Base-by-base conservation (phyloP, 1,284 basidiomycete species). In the Cutaneotrichosporon dermatis region DNA sequence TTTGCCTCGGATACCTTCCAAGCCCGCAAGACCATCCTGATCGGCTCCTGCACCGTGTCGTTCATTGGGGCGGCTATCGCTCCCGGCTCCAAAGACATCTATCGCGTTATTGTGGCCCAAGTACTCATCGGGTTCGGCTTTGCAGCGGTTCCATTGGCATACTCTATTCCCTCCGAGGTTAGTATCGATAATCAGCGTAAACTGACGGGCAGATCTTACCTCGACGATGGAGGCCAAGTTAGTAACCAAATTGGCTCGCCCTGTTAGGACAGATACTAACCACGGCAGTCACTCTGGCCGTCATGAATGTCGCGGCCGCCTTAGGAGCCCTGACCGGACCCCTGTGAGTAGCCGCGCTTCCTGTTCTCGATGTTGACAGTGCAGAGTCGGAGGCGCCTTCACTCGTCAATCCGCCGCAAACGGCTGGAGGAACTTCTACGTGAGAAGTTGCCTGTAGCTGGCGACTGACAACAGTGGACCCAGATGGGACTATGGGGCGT, bases 1-100 rank as follows among this genome's bases (percentile, higher is more conserved):
- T 61, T 61, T 36, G 60, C 60, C 2, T 55, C 52, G 4, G 60
- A 61, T 40, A 61, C 60, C 0, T 61, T 61, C 49, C 60, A 61
- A 15, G 56, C 56, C 2, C 60, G 60, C 34, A 61, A 61, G 53
- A 34, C 16, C 0, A 25, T 61, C 8, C 35, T 61, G 10, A 25
- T 57, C 7, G 48, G 16, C 2, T 57, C 60, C 0, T 57, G 55
- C 48, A 51, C 53, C 4, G 25, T 57, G 7, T 57, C 60, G 4
- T 61, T 61, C 40, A 51, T 61, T 15, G 60, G 60, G 6, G 48
- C 60, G 6, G 60, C 60, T 9, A 58, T 61, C n/a, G 60, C 60
- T 1, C 60, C 60, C 0, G 60, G 60, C 1, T 25, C 60, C 4
- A 51, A 49, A 15, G 35, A 55, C 43, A 61, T 61, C 15, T 61